phyloP scores from a whole-genome alignment of 2,329 filamentous ascomycete species.

The Periglandula ipomoeae region DNA sequence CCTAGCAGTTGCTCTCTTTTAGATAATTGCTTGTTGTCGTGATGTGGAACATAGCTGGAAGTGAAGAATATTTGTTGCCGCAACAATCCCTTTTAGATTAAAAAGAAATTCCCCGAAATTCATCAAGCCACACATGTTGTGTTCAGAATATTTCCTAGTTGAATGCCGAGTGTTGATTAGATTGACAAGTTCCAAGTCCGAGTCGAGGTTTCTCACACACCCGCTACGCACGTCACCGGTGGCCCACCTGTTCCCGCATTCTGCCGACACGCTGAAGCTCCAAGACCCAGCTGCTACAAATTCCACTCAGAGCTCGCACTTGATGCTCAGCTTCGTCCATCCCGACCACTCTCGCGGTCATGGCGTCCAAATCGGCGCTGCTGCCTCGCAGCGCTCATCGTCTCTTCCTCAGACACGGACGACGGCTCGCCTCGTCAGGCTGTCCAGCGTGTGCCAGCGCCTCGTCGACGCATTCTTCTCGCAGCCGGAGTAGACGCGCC shows the following conservation, averaged over 20 bases:
- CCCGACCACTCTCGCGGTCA: slow-evolving; percentile 11
- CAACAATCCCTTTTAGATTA: too few relatives aligned
- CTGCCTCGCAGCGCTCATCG: slow-evolving; percentile 20
- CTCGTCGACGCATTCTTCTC: slow-evolving; percentile 12
- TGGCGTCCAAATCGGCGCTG: slow-evolving; percentile 22
- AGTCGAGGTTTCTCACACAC: not conserved
- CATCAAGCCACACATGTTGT: too few relatives aligned
- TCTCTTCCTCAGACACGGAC: slow-evolving; percentile 14
- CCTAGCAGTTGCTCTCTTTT: too few relatives aligned
- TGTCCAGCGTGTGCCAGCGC: slow-evolving; percentile 24
- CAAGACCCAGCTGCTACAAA: not conserved
- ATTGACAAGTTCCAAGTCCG: too few relatives aligned
- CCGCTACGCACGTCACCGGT: not conserved
- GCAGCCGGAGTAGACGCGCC: slow-evolving; percentile 12
- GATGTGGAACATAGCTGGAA: too few relatives aligned
- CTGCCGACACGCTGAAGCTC: not conserved
- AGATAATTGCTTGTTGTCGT: too few relatives aligned
- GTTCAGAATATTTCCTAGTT: too few relatives aligned
- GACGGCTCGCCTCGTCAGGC: slow-evolving; percentile 11
- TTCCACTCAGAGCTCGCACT: not conserved
- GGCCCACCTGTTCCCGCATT: not conserved
- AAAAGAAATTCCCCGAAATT: too few relatives aligned
- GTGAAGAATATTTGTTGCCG: too few relatives aligned
- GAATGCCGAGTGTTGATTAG: too few relatives aligned
- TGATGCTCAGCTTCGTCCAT: not conserved